Evolutionary conservation across 2,329 filamentous ascomycete genomes (phyloP).

Genomic region (Apiospora koreana): DNA sequence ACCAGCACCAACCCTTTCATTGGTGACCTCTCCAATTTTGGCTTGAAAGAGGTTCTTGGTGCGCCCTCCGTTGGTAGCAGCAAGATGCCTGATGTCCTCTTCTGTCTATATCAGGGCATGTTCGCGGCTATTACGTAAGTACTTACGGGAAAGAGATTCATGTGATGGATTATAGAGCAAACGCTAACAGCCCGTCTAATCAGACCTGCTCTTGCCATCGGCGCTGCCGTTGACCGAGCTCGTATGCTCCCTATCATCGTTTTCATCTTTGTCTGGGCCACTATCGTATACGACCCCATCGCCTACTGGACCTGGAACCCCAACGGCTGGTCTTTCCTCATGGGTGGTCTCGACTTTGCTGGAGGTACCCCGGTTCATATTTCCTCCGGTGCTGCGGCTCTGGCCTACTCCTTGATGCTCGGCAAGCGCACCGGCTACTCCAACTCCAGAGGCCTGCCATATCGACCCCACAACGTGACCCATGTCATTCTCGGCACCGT

Average conservation of each 20-base stretch:
- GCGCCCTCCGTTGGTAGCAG: conserved; percentile 72
- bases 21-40: conserved; percentile 79
- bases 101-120: conserved; percentile 87
- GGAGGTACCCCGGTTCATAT: conserved; percentile 77
- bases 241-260: conserved; percentile 62
- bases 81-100: conserved; percentile 78
- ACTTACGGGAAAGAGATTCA: neutral
- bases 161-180: neutral
- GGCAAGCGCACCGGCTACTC: conserved; percentile 67
- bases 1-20: conserved; percentile 71
- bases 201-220: conserved; percentile 59
- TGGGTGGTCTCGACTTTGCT: conserved; percentile 73
- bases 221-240: conserved; percentile 61
- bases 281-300: conserved; percentile 71
- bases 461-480: conserved; percentile 73
- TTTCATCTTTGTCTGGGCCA: conserved; percentile 72
- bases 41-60: conserved; percentile 74
- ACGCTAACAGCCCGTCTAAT: conserved; percentile 2
- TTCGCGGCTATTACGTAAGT: conserved; percentile 85
- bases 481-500: conserved; percentile 73
- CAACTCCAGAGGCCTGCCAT: conserved; percentile 62
- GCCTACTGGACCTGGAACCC: conserved; percentile 80
- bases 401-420: conserved; percentile 74
- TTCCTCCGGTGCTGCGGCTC: conserved; percentile 68
- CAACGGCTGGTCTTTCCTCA: conserved; percentile 69